Conservation (phyloP, 83 land plant genomes). For the Thuja plicata region DNA sequence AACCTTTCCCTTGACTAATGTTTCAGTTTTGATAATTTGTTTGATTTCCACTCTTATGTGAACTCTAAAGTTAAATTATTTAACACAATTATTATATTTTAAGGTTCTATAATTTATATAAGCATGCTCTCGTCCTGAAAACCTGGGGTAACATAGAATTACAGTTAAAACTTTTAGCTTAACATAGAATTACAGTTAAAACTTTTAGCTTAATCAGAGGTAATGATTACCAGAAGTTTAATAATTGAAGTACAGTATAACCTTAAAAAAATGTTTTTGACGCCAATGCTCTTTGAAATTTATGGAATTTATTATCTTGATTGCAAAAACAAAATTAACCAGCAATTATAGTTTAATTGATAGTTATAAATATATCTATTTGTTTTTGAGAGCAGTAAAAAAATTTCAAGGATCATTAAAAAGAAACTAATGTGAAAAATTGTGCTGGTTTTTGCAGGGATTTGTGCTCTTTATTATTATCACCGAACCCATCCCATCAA, state of each 20-base stretch:
- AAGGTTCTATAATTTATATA: no score
- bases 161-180: no score
- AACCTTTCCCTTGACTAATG: no score
- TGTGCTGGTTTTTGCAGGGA: neutral
- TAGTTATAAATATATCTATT: neutral
- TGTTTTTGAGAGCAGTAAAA: neutral
- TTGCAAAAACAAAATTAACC: neutral
- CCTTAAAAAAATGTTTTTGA: neutral
- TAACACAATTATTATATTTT: no score
- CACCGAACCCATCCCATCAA: constrained; percentile 3
- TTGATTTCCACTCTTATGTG: no score
- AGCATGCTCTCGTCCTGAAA: no score
- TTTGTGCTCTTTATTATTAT: neutral
- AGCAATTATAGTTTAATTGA: neutral
- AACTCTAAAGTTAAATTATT: no score
- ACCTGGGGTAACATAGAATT: no score
- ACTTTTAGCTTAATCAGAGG: no score
- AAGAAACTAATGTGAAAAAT: neutral
- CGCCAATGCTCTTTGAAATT: neutral
- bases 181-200: no score
- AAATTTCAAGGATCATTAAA: neutral
- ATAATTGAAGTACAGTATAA: neutral
- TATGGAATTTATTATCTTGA: neutral
- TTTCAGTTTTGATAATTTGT: no score
- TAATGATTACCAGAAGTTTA: no score